Percentiles rank a stretch among this genome's conserved stretches.
Evolutionary conservation across 352 stramenopile species (phyloP).

Genomic region (Globisporangium nagaii): DNA sequence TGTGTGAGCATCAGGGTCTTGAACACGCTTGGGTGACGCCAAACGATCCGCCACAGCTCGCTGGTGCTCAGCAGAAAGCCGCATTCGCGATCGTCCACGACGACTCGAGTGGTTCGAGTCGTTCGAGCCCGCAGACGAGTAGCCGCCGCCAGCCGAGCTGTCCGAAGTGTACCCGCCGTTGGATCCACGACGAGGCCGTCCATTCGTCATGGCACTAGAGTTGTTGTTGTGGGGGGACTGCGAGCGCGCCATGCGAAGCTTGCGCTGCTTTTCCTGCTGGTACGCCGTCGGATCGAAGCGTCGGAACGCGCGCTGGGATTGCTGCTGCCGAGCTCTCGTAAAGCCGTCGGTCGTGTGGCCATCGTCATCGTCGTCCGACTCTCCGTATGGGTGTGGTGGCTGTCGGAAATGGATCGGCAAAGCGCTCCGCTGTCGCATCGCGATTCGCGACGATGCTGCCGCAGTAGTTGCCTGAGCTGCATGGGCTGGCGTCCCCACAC

Average conservation of each 20-base stretch:
- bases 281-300: slow-evolving; percentile 82
- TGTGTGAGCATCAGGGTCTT: slow-evolving; percentile 8
- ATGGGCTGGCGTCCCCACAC: background rate
- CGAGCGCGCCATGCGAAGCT: slow-evolving; percentile 33
- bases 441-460: background rate
- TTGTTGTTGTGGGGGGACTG: slow-evolving; percentile 16
- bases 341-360: background rate
- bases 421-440: slow-evolving; percentile 1
- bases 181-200: slow-evolving; percentile 3
- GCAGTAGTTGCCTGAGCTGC: background rate
- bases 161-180: slow-evolving; percentile 55
- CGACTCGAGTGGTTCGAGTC: slow-evolving; percentile 41
- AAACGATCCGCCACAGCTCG: slow-evolving; percentile 48
- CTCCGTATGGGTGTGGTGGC: slow-evolving; percentile 17
- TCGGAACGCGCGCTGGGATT: slow-evolving; percentile 28
- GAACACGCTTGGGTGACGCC: slow-evolving; percentile 40
- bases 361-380: slow-evolving; percentile 26
- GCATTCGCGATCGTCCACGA: slow-evolving; percentile 28
- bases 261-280: slow-evolving; percentile 64
- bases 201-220: background rate
- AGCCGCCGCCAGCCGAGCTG: slow-evolving; percentile 54
- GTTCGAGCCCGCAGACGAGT: slow-evolving; percentile 57
- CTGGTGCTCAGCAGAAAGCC: slow-evolving; percentile 43
- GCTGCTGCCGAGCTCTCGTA: no score
- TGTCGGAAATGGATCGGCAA: slow-evolving; percentile 20